phyloP scores from a whole-genome alignment of 2,329 filamentous ascomycete genomes.

The Amauroascus verrucosus region DNA sequence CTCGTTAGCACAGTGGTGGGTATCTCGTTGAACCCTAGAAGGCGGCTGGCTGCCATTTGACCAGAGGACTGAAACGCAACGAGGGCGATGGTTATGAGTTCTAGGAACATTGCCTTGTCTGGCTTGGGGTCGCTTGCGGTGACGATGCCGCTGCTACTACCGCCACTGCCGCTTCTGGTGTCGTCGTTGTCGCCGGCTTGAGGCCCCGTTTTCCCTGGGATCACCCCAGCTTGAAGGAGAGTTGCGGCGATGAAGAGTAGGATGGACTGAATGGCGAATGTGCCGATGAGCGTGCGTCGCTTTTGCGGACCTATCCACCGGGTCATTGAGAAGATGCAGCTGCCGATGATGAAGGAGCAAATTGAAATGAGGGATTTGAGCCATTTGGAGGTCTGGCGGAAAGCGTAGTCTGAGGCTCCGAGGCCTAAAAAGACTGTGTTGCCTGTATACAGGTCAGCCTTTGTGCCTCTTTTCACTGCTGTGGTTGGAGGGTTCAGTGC shows the following conservation, averaged over 20 bases:
- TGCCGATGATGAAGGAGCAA: constrained; percentile 33
- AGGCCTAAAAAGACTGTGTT: constrained; percentile 41
- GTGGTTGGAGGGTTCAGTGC: not conserved
- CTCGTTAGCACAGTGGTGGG: constrained; percentile 40
- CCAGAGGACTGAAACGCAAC: constrained; percentile 39
- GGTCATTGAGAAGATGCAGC: constrained; percentile 33
- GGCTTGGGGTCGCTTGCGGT: constrained; percentile 13
- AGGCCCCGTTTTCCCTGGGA: constrained; percentile 20
- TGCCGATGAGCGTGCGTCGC: constrained; percentile 31
- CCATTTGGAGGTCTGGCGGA: constrained; percentile 34
- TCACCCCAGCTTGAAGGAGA: constrained; percentile 31
- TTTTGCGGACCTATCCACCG: constrained; percentile 28
- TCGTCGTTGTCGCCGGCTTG: constrained; percentile 22
- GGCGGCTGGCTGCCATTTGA: constrained; percentile 34
- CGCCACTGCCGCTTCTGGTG: constrained; percentile 17
- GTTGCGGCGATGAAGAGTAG: constrained; percentile 34
- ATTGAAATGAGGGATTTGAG: constrained; percentile 38
- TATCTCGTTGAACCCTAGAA: constrained; percentile 36
- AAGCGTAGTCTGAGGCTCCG: constrained; percentile 33
- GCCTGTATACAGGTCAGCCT: constrained; percentile 22
- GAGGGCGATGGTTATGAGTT: constrained; percentile 35
- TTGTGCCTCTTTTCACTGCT: not conserved
- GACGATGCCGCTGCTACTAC: not conserved
- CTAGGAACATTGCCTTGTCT: constrained; percentile 24
- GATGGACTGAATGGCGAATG: constrained; percentile 33